These are phyloP conservation scores for Elsinoe ampelina DNA, from an alignment of 2,329 filamentous ascomycete genomes.

Conservation along the genomic window DNA sequence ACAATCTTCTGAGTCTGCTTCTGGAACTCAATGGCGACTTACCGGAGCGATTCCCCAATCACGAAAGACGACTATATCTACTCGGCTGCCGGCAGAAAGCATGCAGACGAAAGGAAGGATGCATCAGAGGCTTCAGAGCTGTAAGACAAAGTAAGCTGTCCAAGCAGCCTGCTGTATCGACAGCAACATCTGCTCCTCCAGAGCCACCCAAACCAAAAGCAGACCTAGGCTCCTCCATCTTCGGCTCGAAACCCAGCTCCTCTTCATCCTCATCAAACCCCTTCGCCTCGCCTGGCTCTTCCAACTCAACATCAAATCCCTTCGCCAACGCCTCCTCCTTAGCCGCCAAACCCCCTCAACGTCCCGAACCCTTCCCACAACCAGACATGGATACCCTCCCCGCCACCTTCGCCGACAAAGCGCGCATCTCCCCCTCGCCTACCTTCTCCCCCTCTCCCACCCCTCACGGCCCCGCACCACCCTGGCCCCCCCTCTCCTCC, in stretches of 20 bases:
- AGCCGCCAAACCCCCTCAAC: conserved; percentile 36
- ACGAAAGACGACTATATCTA: conserved; percentile 81
- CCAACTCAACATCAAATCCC: conserved; percentile 51
- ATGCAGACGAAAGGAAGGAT: conserved; percentile 75
- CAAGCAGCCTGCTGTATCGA: conserved; percentile 13
- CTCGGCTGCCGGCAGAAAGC: conserved; percentile 69
- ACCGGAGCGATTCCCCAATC: conserved; percentile 72
- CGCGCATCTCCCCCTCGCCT: conserved; percentile 38
- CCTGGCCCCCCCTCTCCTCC: conserved; percentile 62
- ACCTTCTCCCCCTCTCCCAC: conserved; percentile 26
- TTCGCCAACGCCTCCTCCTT: conserved; percentile 42
- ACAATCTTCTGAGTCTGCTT: conserved; percentile 70
- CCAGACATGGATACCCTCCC: conserved; percentile 48
- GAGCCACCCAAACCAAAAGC: conserved; percentile 26
- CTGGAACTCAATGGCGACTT: conserved; percentile 88
- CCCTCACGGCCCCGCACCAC: conserved; percentile 38
- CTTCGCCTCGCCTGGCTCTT: conserved; percentile 44
- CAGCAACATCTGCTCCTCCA: conserved; percentile 19
- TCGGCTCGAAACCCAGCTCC: conserved; percentile 48
- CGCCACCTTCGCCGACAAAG: conserved; percentile 66
- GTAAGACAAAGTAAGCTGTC: conserved; percentile 40
- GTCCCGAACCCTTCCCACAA: conserved; percentile 23
- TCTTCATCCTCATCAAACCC: conserved; percentile 42
- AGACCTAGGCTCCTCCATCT: conserved; percentile 58
- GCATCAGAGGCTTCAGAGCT: conserved; percentile 65